A percentile compares a stretch with the other conserved stretches of the same genome.
Evolutionary conservation across 176 grass and related monocot species (phyloP).

Genomic region (Cenchrus americanus): DNA sequence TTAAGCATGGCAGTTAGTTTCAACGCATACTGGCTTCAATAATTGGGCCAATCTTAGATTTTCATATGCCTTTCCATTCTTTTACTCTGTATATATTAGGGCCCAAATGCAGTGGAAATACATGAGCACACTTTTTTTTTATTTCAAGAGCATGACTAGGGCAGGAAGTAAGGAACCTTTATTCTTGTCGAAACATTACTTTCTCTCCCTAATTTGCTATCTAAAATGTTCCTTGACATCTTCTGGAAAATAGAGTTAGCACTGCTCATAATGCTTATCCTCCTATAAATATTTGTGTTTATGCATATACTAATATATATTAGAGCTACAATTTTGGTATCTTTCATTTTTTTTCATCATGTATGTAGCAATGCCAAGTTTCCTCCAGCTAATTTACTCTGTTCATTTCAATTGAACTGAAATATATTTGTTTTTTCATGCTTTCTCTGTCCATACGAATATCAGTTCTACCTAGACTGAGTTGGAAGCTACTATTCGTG

Average conservation of each 20-base stretch:
- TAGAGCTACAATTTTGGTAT: not conserved
- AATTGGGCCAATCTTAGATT: not conserved
- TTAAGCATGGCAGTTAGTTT: too few relatives aligned
- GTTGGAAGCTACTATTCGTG: not conserved
- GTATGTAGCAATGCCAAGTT: not conserved
- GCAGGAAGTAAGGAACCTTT: not conserved
- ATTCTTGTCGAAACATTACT: not conserved
- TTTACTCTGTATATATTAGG: not conserved
- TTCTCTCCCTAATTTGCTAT: not conserved
- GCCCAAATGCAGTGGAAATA: too few relatives aligned
- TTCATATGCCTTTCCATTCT: not conserved
- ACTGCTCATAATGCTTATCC: not conserved
- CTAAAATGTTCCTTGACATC: not conserved
- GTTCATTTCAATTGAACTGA: not conserved
- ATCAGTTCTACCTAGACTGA: not conserved
- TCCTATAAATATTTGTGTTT: not conserved
- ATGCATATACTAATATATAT: not conserved
- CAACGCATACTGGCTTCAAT: too few relatives aligned
- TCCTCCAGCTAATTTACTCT: not conserved
- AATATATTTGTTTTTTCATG: not conserved
- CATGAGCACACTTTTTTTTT: not conserved
- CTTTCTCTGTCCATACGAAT: not conserved
- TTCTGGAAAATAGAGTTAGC: not conserved
- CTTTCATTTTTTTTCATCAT: not conserved
- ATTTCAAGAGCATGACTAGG: not conserved